Percentiles rank a stretch among this genome's conserved stretches.
Evolutionary conservation across 805 yeast genomes (phyloP).

Genomic region (Candida coleopterorum): DNA sequence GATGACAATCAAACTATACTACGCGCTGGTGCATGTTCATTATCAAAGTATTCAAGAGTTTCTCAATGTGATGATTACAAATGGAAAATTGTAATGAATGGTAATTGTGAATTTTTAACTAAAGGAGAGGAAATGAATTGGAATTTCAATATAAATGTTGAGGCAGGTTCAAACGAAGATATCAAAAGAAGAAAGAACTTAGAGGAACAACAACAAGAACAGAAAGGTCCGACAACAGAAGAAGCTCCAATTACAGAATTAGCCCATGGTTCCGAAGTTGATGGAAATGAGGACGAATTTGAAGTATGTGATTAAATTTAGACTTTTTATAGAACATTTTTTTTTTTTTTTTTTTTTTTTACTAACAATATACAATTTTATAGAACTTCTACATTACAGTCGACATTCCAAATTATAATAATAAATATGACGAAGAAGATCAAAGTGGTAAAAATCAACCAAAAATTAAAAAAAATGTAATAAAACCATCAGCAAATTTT

Average conservation of each 20-base stretch:
- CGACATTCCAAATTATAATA: conserved; percentile 22
- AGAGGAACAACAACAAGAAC: conserved; percentile 6
- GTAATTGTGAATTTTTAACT: conserved; percentile 63
- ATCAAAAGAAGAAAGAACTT: conserved; percentile 47
- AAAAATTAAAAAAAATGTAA: conserved; percentile 17
- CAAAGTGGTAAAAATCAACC: conserved; percentile 5
- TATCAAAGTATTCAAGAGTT: conserved; percentile 51
- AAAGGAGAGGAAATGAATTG: conserved; percentile 92
- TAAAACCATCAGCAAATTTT: conserved; percentile 37
- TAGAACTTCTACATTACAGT: conserved; percentile 32
- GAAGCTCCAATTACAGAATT: conserved; percentile 17
- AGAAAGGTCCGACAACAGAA: not conserved
- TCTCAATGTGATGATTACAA: conserved; percentile 17
- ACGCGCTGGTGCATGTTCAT: conserved; percentile 80
- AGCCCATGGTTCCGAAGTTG: conserved; percentile 12
- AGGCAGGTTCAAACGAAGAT: conserved; percentile 90
- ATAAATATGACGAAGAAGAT: conserved; percentile 5
- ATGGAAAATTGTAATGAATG: conserved; percentile 69
- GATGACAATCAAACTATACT: conserved; percentile 37
- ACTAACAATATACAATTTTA: conserved; percentile 14
- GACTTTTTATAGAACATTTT: conserved; percentile 2
- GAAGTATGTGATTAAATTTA: conserved; percentile 16
- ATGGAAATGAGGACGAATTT: conserved; percentile 15
- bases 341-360: conserved; percentile 10
- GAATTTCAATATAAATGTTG: conserved; percentile 72